A percentile compares a stretch with the other conserved stretches of the same genome.
These are phyloP conservation scores for Auricularia heimuer DNA, from an alignment of 768 basidiomycete species.

Conservation along the genomic window DNA sequence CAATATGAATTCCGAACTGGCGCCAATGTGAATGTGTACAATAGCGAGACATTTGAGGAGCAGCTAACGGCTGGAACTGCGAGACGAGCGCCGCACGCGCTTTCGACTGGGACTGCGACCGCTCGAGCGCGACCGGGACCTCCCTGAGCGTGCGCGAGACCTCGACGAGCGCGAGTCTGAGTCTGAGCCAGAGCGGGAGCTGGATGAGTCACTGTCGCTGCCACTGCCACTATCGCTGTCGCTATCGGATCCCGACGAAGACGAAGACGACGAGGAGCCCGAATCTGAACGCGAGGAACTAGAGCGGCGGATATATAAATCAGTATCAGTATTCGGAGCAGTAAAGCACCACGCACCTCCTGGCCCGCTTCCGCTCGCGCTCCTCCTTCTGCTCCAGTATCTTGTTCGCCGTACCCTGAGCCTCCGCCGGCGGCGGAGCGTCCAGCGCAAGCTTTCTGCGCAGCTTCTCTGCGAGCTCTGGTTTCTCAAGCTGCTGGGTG, in stretches of 20 bases:
- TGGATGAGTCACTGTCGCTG: constrained; percentile 21
- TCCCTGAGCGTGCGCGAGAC: constrained; percentile 17
- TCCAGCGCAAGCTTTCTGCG: neutral
- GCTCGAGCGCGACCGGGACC: neutral
- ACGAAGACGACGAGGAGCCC: constrained; percentile 17
- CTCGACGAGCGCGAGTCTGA: constrained; percentile 7
- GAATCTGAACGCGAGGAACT: constrained; percentile 35
- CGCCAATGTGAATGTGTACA: no score
- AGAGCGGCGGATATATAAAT: constrained; percentile 6
- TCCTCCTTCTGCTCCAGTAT: constrained; percentile 76
- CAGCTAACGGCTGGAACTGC: neutral
- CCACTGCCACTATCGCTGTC: constrained; percentile 16
- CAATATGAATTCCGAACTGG: no score
- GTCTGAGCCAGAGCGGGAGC: constrained; percentile 20
- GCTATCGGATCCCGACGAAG: constrained; percentile 24
- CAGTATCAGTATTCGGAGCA: constrained; percentile 20
- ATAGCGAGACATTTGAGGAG: no score
- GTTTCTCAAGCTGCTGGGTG: constrained; percentile 77
- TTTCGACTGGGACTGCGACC: neutral
- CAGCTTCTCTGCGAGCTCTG: constrained; percentile 52
- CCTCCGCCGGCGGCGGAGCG: neutral
- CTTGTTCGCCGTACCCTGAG: constrained; percentile 63
- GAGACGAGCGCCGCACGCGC: neutral
- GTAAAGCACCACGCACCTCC: constrained; percentile 4
- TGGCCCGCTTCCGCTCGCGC: constrained; percentile 33